phyloP scores from a whole-genome alignment of 345 rosid species.

The Linum trigynum region DNA sequence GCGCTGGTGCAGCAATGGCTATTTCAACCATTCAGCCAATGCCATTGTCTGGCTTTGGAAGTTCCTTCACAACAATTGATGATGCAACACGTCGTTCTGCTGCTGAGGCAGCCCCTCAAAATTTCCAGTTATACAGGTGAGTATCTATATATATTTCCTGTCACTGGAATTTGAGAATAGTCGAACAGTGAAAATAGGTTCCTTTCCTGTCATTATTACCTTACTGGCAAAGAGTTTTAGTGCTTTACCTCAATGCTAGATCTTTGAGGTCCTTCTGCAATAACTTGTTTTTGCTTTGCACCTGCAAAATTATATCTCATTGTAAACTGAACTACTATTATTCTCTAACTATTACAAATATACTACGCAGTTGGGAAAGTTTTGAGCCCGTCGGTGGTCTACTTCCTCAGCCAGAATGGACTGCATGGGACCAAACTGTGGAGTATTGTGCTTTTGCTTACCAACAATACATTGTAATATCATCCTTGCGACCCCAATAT shows the following conservation, averaged over 20 bases:
- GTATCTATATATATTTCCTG: conserved; percentile 3
- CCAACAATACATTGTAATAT: conserved; percentile 83
- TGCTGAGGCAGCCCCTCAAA: conserved; percentile 71
- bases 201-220: not conserved
- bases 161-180: not conserved
- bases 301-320: not conserved
- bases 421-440: conserved; percentile 99
- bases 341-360: conserved; percentile 17
- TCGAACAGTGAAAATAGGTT: not conserved
- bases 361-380: conserved; percentile 81
- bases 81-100: conserved; percentile 70
- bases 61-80: conserved; percentile 65
- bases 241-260: not conserved
- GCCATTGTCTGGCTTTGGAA: conserved; percentile 67
- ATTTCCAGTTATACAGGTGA: conserved; percentile 94
- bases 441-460: conserved; percentile 97
- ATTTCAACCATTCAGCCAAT: conserved; percentile 91
- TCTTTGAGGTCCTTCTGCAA: not conserved
- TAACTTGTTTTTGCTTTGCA: conserved; percentile 1
- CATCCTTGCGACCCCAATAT: conserved; percentile 90
- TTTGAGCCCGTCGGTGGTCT: conserved; percentile 90
- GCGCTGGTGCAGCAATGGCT: conserved; percentile 87
- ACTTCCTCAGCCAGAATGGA: conserved; percentile 99
- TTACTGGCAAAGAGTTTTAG: not conserved
- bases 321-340: not conserved